phyloP scores from a whole-genome alignment of 106 monocot species.

The Allium fistulosum region DNA sequence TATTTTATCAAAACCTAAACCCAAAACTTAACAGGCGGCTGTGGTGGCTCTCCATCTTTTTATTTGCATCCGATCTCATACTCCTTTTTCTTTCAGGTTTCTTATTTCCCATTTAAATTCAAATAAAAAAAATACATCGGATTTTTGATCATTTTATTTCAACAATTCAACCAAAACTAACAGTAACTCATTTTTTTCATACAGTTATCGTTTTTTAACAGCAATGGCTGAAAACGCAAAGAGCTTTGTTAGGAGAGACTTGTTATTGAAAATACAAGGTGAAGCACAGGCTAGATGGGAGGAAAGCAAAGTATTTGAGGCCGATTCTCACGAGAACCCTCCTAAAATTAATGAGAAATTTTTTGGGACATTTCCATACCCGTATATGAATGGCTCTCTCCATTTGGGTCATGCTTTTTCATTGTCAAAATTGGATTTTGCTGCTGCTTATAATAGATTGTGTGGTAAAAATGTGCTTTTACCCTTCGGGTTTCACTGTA shows the following conservation, averaged over 20 bases:
- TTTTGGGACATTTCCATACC: slow-evolving; percentile 95
- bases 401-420: slow-evolving; percentile 84
- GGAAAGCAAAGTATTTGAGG: slow-evolving; percentile 48
- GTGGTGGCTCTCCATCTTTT: no score
- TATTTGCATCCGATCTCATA: no score
- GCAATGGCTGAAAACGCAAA: slow-evolving; percentile 33
- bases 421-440: slow-evolving; percentile 78
- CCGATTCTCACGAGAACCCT: slow-evolving; percentile 25
- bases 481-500: slow-evolving; percentile 95
- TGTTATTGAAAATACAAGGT: slow-evolving; percentile 53
- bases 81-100: no score
- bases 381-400: slow-evolving; percentile 89
- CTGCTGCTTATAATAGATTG: slow-evolving; percentile 61
- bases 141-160: no score
- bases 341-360: slow-evolving; percentile 64
- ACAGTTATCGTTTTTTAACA: background rate
- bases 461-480: slow-evolving; percentile 74
- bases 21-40: no score
- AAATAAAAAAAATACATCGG: no score
- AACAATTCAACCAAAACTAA: no score
- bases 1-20: no score
- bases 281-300: slow-evolving; percentile 68
- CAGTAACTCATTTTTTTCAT: background rate
- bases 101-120: no score
- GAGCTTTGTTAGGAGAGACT: slow-evolving; percentile 75